Evolutionary conservation across 495 filamentous ascomycete species (phyloP).

Genomic region (Tuber borchii): DNA sequence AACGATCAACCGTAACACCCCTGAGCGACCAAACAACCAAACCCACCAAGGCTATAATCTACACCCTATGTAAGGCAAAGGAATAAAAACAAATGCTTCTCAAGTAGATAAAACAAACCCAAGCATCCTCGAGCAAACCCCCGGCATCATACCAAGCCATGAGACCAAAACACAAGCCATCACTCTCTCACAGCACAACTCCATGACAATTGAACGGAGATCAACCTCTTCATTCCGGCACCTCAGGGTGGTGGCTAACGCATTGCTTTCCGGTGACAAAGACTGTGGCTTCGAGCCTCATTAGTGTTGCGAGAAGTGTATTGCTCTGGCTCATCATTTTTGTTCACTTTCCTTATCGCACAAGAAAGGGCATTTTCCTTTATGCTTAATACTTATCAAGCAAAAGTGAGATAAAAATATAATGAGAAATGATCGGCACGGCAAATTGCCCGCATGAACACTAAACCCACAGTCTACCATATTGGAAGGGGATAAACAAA

Average conservation of each 20-base stretch:
- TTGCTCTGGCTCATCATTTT: background rate
- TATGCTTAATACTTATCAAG: background rate
- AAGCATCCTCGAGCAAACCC: background rate
- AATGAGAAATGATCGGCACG: background rate
- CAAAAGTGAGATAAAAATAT: background rate
- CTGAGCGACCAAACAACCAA: background rate
- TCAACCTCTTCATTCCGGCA: background rate
- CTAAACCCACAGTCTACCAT: background rate
- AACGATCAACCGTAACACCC: background rate
- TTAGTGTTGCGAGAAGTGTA: slow-evolving; percentile 4
- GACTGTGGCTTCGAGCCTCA: slow-evolving; percentile 26
- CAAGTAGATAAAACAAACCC: background rate
- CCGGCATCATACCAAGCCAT: background rate
- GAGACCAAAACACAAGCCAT: background rate
- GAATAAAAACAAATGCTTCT: background rate
- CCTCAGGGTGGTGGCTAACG: slow-evolving; percentile 29
- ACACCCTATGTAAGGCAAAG: background rate
- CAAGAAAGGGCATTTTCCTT: background rate
- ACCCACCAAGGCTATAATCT: background rate
- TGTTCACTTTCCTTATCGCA: background rate
- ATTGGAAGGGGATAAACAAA: background rate
- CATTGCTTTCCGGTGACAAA: slow-evolving; percentile 29
- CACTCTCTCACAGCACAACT: background rate
- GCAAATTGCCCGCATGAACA: background rate
- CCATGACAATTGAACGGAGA: background rate